Percentiles rank a stretch among this genome's conserved stretches.
Evolutionary conservation across 1,284 basidiomycete genomes (phyloP).

Genomic region (Athelia psychrophila): DNA sequence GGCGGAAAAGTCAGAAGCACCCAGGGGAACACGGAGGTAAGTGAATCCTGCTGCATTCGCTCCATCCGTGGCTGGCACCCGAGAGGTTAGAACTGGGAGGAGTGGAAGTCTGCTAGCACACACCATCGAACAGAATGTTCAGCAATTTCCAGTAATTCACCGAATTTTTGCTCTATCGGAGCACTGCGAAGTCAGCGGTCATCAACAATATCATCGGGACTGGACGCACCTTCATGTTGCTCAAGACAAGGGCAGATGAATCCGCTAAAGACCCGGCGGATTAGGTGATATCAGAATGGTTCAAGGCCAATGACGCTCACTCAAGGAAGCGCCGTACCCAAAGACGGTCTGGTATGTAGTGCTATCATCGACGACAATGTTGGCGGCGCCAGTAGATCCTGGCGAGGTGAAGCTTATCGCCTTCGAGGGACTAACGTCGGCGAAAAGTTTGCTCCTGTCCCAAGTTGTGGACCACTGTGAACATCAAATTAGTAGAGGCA

Average conservation of each 20-base stretch:
- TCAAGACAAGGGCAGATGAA: conserved; percentile 46
- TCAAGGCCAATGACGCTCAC: conserved; percentile 24
- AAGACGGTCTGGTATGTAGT: conserved; percentile 42
- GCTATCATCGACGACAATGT: conserved; percentile 45
- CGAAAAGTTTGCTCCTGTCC: conserved; percentile 50
- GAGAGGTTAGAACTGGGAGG: neutral
- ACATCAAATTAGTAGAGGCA: conserved; percentile 10
- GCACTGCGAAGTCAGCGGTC: neutral
- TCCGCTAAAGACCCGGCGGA: conserved; percentile 35
- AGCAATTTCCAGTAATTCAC: conserved; percentile 45
- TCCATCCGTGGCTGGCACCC: conserved; percentile 38
- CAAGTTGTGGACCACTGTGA: conserved; percentile 62
- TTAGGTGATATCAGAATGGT: conserved; percentile 1
- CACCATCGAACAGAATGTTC: conserved; percentile 38
- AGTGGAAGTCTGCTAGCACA: neutral
- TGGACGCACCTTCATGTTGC: conserved; percentile 43
- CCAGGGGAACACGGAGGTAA: conserved; percentile 48
- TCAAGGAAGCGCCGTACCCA: conserved; percentile 50
- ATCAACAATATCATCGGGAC: neutral
- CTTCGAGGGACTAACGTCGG: conserved; percentile 37
- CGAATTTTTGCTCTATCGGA: conserved; percentile 33
- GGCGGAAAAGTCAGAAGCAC: conserved; percentile 53
- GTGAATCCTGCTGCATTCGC: conserved; percentile 48
- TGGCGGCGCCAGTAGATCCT: conserved; percentile 39
- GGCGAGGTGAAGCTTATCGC: conserved; percentile 54